Base-by-base conservation (phyloP, 1,284 basidiomycete genomes). In the Ustanciosporium gigantosporum region DNA sequence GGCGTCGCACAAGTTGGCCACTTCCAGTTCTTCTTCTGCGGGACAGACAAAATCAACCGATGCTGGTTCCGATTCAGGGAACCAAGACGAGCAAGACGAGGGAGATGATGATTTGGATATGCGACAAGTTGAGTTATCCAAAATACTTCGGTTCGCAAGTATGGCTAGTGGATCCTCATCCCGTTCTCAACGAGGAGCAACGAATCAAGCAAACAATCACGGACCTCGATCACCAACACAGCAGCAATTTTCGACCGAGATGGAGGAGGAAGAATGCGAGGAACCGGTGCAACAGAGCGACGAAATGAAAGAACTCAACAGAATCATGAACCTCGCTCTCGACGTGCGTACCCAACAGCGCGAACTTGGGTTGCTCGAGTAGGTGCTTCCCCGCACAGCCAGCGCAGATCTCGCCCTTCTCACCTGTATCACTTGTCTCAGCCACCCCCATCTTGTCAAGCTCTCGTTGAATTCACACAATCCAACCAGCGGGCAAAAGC, bases 291-390 rank as follows among this genome's bases (percentile, higher is more conserved):
- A 46, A 4, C 48, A 61, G n/a, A n/a, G 11, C 9, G 27, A 9
- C 27, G 27, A 29, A 9, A 9, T 11, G 27, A 9, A n/a, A n/a
- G 31, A 53, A 13, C 21, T 46, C 2, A 25, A 31, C 4, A 24
- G 49, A 3, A 25, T 57, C 11, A 57, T 64, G 49, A 25, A 64
- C 19, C 8, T 41, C 0, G 60, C 60, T 1, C 32, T 64, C 22
- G 34, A 49, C 19, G 53, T 58, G 15, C 24, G 60, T 13, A 17
- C 37, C 20, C 36, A 64, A 15, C 60, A 64, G 27, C 44, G 53
- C 16, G 21, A 49, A 24, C 32, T 40, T 7, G 60, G 60, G 3
- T 25, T 64, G 11, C 36, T 64, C 14, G 53, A 64, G 22, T 62
- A 36, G n/a, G n/a, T n/a, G n/a, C n/a, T n/a, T n/a, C n/a, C n/a